These are phyloP conservation scores for Cercophora newfieldiana DNA, from an alignment of 495 filamentous ascomycete genomes.

Conservation along the genomic window DNA sequence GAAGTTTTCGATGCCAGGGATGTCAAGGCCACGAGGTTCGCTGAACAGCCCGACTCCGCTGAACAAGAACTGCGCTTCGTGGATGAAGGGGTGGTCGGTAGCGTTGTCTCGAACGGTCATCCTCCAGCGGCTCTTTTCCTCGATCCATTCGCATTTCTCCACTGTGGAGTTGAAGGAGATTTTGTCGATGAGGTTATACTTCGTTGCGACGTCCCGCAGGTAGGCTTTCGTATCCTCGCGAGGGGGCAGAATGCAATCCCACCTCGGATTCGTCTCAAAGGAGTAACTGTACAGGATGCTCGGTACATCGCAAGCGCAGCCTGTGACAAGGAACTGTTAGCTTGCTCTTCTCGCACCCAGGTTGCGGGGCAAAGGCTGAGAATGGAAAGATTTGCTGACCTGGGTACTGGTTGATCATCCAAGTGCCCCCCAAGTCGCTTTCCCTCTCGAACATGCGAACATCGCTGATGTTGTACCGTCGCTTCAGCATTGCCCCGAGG, in stretches of 20 bases:
- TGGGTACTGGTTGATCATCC: conserved; percentile 68
- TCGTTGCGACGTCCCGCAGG: conserved; percentile 54
- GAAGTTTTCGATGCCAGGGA: conserved; percentile 55
- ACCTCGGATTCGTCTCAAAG: conserved; percentile 56
- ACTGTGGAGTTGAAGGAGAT: conserved; percentile 61
- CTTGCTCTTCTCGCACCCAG: conserved; percentile 18
- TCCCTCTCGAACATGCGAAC: conserved; percentile 65
- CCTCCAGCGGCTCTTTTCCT: conserved; percentile 44
- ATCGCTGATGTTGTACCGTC: conserved; percentile 58
- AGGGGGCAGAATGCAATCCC: conserved; percentile 54
- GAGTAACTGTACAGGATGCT: conserved; percentile 57
- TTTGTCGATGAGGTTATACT: conserved; percentile 58
- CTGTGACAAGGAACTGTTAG: neutral
- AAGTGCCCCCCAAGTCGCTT: conserved; percentile 63
- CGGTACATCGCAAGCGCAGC: conserved; percentile 41
- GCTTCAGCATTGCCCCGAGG: conserved; percentile 60
- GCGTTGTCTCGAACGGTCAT: conserved; percentile 4
- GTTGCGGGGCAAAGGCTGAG: too few species aligned
- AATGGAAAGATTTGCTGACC: neutral
- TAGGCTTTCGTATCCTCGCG: conserved; percentile 58
- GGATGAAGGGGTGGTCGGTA: neutral
- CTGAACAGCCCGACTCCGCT: conserved; percentile 52
- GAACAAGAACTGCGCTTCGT: conserved; percentile 36
- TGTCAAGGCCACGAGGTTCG: conserved; percentile 36
- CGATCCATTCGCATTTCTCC: conserved; percentile 58